These are phyloP conservation scores for Teunomyces barrocoloradensis DNA, from an alignment of 805 yeast genomes.

Conservation along the genomic window DNA sequence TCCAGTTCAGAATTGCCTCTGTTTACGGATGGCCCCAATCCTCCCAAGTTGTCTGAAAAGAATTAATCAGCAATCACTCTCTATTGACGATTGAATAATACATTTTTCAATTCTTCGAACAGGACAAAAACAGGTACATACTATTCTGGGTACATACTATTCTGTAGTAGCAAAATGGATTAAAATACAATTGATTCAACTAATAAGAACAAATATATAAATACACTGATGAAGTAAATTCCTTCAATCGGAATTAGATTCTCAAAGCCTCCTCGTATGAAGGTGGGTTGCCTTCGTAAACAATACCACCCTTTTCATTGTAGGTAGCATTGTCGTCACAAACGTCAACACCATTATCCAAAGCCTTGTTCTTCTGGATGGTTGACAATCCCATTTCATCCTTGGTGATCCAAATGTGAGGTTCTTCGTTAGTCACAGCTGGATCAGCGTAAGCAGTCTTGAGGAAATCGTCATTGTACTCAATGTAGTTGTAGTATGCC, in stretches of 20 bases:
- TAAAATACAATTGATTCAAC: neutral
- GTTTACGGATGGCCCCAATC: conserved; percentile 11
- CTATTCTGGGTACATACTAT: no score
- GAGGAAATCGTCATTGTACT: conserved; percentile 40
- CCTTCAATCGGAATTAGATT: conserved; percentile 17
- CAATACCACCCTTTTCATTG: conserved; percentile 55
- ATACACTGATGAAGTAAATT: neutral
- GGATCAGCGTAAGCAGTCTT: conserved; percentile 54
- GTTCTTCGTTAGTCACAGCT: conserved; percentile 52
- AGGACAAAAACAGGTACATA: neutral
- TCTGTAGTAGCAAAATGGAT: no score
- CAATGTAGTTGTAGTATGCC: conserved; percentile 37
- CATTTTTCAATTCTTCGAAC: neutral
- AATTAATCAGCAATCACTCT: neutral
- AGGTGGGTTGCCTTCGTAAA: conserved; percentile 67
- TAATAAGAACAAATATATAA: neutral
- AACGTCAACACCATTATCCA: conserved; percentile 53
- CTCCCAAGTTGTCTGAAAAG: conserved; percentile 7
- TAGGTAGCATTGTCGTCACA: conserved; percentile 56
- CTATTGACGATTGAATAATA: neutral
- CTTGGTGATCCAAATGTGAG: conserved; percentile 68
- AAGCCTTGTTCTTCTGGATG: conserved; percentile 54
- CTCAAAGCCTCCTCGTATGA: conserved; percentile 53
- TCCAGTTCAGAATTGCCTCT: conserved; percentile 11
- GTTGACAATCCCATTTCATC: conserved; percentile 68